Base-by-base conservation (phyloP, 495 filamentous ascomycete species). In the Podospora appendiculata region DNA sequence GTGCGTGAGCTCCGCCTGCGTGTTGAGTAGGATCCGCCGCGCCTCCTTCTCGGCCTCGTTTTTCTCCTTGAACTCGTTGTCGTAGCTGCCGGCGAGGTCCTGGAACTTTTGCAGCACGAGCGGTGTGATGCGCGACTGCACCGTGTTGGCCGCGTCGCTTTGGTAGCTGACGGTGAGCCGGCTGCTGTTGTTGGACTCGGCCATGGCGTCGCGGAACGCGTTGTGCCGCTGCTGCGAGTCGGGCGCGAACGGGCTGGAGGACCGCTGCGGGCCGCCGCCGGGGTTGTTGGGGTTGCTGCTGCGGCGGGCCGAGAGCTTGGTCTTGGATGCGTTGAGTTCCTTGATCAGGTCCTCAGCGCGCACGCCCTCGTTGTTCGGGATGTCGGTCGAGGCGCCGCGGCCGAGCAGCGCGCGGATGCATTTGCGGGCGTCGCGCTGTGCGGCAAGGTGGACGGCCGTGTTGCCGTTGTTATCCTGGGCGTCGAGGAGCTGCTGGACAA, bases 371-470 rank as follows among this genome's bases (percentile, higher is more conserved):
- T 80, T 70, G 63, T 98, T 97, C 10, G 79, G 75, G 25, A 96
- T 84, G 56, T 96, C 84, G 3, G 86, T 84, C 10, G 82, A 71
- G 8, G 84, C 87, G n/a, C 82, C 80, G 32, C 85, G 79, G 33
- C 83, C 85, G 25, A 89, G 76, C 11, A 92, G 75, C 6, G 81
- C 78, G 38, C 87, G 71, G 9, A 90, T 81, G 55, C 84, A 88
- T 70, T 83, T 95, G 53, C 77, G 79, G 40, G 82, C 89, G 58
- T 79, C 84, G 45, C 86, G 80, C 52, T 87, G 84, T 16, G 91
- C 89, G 8, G 89, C 91, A 32, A 97, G 84, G 49, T 93, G 87
- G 49, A 90, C 76, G 0, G 94, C 89, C 0, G 93, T 96, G 61
- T 97, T 90, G 25, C 90, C 92, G 39, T 87, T 80, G 13, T 81